phyloP scores from a whole-genome alignment of 176 grass and related monocot species.

The Triticum monococcum region DNA sequence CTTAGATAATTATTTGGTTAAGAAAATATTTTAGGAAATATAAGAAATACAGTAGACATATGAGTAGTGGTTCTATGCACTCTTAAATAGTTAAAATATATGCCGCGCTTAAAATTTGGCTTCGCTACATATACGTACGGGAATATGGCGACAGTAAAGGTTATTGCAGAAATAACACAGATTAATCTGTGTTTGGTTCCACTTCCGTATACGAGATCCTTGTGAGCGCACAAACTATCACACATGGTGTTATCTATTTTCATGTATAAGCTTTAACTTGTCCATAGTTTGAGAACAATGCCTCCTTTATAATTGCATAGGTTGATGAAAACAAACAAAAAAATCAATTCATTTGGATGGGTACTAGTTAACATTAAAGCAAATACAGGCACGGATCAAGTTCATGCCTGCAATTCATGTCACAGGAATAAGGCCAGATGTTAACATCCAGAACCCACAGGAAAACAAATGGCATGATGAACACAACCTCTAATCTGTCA shows the following conservation, averaged over 20 bases:
- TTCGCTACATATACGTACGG: background rate
- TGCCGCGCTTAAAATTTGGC: background rate
- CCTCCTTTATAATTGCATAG: conserved; percentile 1
- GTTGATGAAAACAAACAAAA: conserved; percentile 1
- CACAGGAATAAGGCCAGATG: background rate
- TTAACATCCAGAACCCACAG: background rate
- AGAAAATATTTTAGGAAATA: background rate
- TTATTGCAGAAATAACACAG: background rate
- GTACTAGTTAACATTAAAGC: background rate
- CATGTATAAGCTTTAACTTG: background rate
- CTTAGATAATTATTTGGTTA: background rate
- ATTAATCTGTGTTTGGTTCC: background rate
- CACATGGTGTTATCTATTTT: background rate
- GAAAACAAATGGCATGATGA: background rate
- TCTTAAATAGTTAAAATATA: background rate
- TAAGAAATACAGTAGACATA: background rate
- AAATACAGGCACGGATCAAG: conserved; percentile 6
- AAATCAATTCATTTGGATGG: background rate
- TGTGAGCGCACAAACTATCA: background rate
- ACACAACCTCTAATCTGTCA: background rate
- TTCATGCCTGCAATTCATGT: background rate
- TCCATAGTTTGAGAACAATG: background rate
- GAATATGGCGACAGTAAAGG: background rate
- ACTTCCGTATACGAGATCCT: background rate
- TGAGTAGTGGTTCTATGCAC: background rate